These are phyloP conservation scores for Candida sakaeoensis DNA, from an alignment of 805 yeast species.

Conservation along the genomic window DNA sequence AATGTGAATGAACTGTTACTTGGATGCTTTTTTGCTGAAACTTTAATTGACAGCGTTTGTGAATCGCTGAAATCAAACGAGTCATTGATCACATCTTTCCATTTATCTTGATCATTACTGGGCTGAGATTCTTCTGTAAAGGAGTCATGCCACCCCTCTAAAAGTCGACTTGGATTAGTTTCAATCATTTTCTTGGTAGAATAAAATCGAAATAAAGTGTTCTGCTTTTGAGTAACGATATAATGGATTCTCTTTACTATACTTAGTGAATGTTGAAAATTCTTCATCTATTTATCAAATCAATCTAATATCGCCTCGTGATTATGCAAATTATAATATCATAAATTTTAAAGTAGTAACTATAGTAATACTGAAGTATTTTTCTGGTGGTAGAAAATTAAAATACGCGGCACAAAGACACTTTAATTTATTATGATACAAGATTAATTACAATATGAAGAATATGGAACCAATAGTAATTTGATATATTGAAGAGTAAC, in stretches of 20 bases:
- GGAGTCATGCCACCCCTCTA: conserved; percentile 4
- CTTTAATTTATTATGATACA: no score
- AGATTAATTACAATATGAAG: no score
- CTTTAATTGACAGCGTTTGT: not conserved
- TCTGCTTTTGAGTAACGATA: no score
- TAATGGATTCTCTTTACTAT: not conserved
- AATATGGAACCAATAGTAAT: no score
- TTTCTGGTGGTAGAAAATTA: no score
- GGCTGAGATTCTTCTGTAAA: not conserved
- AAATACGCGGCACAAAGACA: no score
- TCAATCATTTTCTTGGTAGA: not conserved
- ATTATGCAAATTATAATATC: no score
- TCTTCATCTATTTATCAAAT: not conserved
- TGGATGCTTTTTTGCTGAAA: not conserved
- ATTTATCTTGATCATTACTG: not conserved
- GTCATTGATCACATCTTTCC: conserved; percentile 5
- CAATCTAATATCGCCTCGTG: not conserved
- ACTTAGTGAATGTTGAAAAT: not conserved
- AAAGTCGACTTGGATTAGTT: conserved; percentile 1
- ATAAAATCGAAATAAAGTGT: not conserved
- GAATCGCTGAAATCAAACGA: conserved; percentile 6
- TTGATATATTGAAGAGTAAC: no score
- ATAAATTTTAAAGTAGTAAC: no score
- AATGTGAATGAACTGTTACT: not conserved
- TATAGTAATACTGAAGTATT: no score